Evolutionary conservation across 1,284 basidiomycete genomes (phyloP).

Genomic region (Entoloma clypeatum): DNA sequence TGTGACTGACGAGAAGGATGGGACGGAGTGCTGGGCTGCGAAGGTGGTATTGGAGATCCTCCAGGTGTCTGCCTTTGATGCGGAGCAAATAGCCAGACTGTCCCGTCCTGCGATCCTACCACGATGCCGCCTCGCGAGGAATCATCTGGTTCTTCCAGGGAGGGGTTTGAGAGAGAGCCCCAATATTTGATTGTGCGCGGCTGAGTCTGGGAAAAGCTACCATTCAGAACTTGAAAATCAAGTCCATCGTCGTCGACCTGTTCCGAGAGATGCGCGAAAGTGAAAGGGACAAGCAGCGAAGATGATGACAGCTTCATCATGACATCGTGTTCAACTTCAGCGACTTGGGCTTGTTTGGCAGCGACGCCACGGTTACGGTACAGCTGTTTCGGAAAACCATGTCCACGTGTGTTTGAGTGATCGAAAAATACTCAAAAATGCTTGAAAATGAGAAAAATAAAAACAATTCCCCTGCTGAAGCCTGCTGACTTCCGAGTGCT

Average conservation of each 20-base stretch:
- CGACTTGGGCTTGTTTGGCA: too few species aligned
- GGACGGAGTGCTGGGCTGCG: slow-evolving; percentile 16
- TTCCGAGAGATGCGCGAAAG: slow-evolving; percentile 2
- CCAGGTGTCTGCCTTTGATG: slow-evolving; percentile 3
- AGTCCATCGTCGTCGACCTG: neutral
- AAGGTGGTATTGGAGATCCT: slow-evolving; percentile 10
- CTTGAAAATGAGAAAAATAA: too few species aligned
- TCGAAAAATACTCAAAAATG: too few species aligned
- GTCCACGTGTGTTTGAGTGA: too few species aligned
- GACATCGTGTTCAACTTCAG: too few species aligned
- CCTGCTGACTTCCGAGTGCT: too few species aligned
- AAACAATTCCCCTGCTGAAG: too few species aligned
- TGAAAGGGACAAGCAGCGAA: slow-evolving; percentile 12
- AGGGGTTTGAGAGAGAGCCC: slow-evolving; percentile 9
- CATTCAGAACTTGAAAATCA: slow-evolving; percentile 6
- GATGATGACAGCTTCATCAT: too few species aligned
- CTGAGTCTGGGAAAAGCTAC: slow-evolving; percentile 13
- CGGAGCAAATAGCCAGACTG: slow-evolving; percentile 30
- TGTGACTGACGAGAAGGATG: slow-evolving; percentile 27
- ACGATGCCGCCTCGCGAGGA: slow-evolving; percentile 18
- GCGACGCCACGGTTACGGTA: too few species aligned
- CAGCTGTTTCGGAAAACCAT: too few species aligned
- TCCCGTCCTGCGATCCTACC: slow-evolving; percentile 34
- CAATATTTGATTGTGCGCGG: slow-evolving; percentile 17
- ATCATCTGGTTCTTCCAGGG: slow-evolving; percentile 1